These are phyloP conservation scores for Paecilomyces sp. DNA, from an alignment of 2,329 filamentous ascomycete species.

Conservation along the genomic window DNA sequence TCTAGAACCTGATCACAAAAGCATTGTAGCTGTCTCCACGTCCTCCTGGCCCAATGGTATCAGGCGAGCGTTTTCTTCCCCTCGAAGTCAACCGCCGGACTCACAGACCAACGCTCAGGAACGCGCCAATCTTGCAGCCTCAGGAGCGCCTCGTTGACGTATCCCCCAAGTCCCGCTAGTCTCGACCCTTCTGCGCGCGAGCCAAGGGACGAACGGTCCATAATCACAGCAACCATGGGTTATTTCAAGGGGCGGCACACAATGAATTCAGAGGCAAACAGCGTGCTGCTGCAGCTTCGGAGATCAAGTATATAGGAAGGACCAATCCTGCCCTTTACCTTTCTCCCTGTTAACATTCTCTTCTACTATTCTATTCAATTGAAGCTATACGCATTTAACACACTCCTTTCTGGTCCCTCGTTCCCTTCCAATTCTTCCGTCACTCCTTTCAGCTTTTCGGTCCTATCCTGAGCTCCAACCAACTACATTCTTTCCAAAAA, in stretches of 20 bases:
- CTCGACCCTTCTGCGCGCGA: neutral
- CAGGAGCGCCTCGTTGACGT: neutral
- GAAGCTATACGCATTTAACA: neutral
- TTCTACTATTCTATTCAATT: neutral
- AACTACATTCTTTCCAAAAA: conserved; percentile 8
- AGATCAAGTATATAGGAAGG: neutral
- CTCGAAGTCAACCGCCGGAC: neutral
- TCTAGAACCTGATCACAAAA: neutral
- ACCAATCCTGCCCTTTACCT: neutral
- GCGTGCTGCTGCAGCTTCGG: neutral
- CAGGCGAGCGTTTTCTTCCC: neutral
- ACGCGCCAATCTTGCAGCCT: neutral
- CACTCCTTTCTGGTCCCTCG: neutral
- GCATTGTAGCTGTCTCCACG: neutral
- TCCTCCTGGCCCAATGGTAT: neutral
- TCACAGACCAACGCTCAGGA: neutral
- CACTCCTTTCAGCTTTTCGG: neutral
- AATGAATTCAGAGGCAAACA: neutral
- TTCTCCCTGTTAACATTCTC: neutral
- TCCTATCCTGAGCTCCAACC: neutral
- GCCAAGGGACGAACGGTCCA: neutral
- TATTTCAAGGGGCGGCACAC: neutral
- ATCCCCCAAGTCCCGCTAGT: neutral
- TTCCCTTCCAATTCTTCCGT: neutral
- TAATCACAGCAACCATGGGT: neutral